Evolutionary conservation across 2,329 filamentous ascomycete species (phyloP), one percentile per base, ranked within the genome.

Genomic region (Penicillium sp.): DNA sequence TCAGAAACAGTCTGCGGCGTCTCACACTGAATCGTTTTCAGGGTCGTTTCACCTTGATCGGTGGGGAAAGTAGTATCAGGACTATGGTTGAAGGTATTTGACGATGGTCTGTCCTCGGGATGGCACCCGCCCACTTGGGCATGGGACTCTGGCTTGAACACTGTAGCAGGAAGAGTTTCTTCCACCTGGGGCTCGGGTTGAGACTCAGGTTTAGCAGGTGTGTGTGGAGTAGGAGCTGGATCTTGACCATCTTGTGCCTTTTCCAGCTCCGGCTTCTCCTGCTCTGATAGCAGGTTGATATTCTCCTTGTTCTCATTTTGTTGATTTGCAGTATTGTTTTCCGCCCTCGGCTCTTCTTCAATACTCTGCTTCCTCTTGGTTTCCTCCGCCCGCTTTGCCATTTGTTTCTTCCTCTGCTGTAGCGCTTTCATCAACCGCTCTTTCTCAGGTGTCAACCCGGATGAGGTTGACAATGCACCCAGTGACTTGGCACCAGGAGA

Each of bases 391-490:
- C 66, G 65, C 50, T 67, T 70, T 32, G 65, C 55, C 66, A 85
- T 83, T 68, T 89, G 90, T 71, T 87, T 89, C 70, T 95, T 93
- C 45, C 92, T 81, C 59, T 96, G 72, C 69, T 96, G 88, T 73
- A 96, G 80, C 6, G 93, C 93, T 73, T 95, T 96, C 88, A 95
- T 91, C 55, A 98, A 76, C 47, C 93, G 81, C 53, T 88, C 83
- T 73, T 95, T 97, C 69, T 98, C 93, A 0, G 89, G 88, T 1
- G 89, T 89, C 62, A 95, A 86, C n/a, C 75, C 73, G 9, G 67
- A 61, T 1, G 59, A 77, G 61, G 69, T 75, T 63, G 64, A 65
- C 55, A 71, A 55, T 58, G 74, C 73, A 68, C 64, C 80, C 68
- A 64, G 70, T 23, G 71, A 73, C 52, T 70, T 71, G 31, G 68